These are phyloP conservation scores for Kwoniella bestiolae DNA, from an alignment of 768 basidiomycete genomes.

Conservation along the genomic window DNA sequence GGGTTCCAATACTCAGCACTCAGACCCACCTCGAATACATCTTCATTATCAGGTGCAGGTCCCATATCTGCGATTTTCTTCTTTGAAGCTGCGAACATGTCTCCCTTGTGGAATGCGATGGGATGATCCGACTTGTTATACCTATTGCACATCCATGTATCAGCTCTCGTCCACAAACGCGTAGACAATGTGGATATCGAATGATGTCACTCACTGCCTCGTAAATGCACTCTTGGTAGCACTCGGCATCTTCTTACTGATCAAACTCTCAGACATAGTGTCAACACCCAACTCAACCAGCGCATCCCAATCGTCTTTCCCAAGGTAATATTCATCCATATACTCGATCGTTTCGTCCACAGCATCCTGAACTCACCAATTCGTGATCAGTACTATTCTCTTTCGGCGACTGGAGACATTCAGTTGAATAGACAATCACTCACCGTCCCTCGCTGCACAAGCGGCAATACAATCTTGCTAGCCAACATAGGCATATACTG, in stretches of 20 bases:
- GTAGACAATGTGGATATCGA: no score
- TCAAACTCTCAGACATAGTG: conserved; percentile 70
- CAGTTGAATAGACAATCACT: conserved; percentile 55
- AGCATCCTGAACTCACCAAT: conserved; percentile 63
- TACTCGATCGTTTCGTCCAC: conserved; percentile 78
- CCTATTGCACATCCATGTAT: conserved; percentile 59
- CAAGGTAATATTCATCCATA: conserved; percentile 94
- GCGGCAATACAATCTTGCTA: conserved; percentile 76
- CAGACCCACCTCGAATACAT: conserved; percentile 75
- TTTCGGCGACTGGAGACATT: neutral
- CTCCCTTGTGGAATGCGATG: conserved; percentile 89
- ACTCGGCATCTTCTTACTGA: conserved; percentile 81
- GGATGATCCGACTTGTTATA: conserved; percentile 91
- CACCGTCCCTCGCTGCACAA: conserved; percentile 74
- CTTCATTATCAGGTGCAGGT: conserved; percentile 85
- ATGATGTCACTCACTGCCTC: conserved; percentile 66
- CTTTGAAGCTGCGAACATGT: conserved; percentile 71
- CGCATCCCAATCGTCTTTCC: conserved; percentile 96
- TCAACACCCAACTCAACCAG: conserved; percentile 91
- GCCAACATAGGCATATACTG: conserved; percentile 88
- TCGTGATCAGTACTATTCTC: neutral
- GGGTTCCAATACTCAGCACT: no score
- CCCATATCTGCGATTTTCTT: conserved; percentile 74
- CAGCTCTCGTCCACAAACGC: neutral
- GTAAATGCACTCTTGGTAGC: conserved; percentile 85